Evolutionary conservation across 2,329 filamentous ascomycete species (phyloP), one percentile per base, ranked within the genome.

Genomic region (Lachnellula occidentalis): DNA sequence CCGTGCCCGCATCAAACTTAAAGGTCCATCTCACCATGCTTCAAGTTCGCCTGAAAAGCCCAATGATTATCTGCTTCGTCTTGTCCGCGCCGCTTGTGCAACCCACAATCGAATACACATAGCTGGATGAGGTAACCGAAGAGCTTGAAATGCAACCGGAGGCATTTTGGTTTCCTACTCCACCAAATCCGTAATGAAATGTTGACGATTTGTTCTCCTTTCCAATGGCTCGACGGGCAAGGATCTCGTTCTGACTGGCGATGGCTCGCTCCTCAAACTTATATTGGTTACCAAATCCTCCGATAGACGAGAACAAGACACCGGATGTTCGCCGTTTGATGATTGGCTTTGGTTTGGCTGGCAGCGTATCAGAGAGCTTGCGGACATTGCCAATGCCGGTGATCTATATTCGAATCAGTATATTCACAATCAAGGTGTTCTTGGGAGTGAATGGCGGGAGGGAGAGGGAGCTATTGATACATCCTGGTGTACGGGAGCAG

Each of bases 151-250:
- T 22, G 6, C 47, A 48, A 45, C 22, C 19, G 34, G n/a, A 31
- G 43, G 31, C 37, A 24, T 54, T 42, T 45, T 49, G 54, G 48
- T 66, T 67, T 5, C 65, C 65, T 11, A 56, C 49, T 2, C 62
- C 64, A 15, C 63, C 64, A 47, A 67, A 61, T 6, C 58, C 58
- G 31, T 55, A 34, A 43, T 60, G 49, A 15, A 50, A 52, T 12
- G 3, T 34, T n/a, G 45, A 36, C 7, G 24, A 27, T 19, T 27
- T 45, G 17, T 14, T 48, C 27, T 36, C 34, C 19, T 21, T 50
- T 3, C 43, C 7, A 21, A 53, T 5, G 24, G 34, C 36, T 14
- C 45, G 21, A 47, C 39, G 46, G 5, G 47, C 42, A 17, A 22
- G 12, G 8, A 41, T 43, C 7, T 56, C 45, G 12, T 45, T 41